Evolutionary conservation across 2,329 filamentous ascomycete genomes (phyloP).

Genomic region (Ophiosphaerella korrae): DNA sequence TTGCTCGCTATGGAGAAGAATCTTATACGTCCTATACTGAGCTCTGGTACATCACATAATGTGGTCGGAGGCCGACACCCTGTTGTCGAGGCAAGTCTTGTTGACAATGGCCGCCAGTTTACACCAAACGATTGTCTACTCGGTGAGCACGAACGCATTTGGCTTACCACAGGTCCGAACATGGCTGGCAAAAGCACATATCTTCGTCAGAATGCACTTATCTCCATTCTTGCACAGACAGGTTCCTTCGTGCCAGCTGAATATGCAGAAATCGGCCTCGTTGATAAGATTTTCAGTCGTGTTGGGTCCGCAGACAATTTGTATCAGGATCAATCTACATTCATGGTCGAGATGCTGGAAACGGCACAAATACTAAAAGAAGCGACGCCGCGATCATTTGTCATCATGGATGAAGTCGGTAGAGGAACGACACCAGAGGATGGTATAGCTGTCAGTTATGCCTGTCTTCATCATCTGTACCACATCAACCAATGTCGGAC

Average conservation of each 20-base stretch:
- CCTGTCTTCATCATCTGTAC: slow-evolving; percentile 83
- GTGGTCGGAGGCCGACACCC: slow-evolving; percentile 89
- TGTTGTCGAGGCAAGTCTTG: slow-evolving; percentile 84
- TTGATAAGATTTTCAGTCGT: slow-evolving; percentile 95
- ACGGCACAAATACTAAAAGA: slow-evolving; percentile 86
- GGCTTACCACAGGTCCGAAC: slow-evolving; percentile 81
- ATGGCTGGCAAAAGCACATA: slow-evolving; percentile 99
- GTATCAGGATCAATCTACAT: slow-evolving; percentile 93
- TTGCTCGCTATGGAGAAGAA: slow-evolving; percentile 74
- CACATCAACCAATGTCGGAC: slow-evolving; percentile 76
- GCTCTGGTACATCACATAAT: slow-evolving; percentile 66
- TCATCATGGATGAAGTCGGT: slow-evolving; percentile 97
- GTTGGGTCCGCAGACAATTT: slow-evolving; percentile 89
- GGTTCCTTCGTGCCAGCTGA: slow-evolving; percentile 91
- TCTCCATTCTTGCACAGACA: slow-evolving; percentile 89
- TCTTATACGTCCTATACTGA: slow-evolving; percentile 75
- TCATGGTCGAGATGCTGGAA: slow-evolving; percentile 99
- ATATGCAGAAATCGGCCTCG: slow-evolving; percentile 83
- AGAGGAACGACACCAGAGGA: slow-evolving; percentile 93
- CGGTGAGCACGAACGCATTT: slow-evolving; percentile 73
- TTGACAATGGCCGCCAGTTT: slow-evolving; percentile 79
- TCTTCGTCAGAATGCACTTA: slow-evolving; percentile 90
- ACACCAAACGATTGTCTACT: slow-evolving; percentile 85
- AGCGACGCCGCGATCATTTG: slow-evolving; percentile 83
- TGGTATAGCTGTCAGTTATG: slow-evolving; percentile 86